Conservation (phyloP, 768 basidiomycete genomes). For the Lactarius tabidus region DNA sequence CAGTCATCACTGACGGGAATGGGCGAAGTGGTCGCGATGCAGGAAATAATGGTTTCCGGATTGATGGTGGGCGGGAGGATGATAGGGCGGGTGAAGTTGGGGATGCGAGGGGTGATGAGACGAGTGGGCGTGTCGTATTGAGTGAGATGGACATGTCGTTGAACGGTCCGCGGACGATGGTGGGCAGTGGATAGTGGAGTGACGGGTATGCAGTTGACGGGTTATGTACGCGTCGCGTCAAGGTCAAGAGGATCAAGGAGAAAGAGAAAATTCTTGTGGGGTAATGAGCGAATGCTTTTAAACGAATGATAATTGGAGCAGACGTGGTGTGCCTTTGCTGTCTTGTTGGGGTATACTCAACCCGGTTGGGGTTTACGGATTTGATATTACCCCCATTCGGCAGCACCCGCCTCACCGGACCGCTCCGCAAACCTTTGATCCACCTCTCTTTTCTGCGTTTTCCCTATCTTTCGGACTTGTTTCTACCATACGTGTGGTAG, state of each 20-base stretch:
- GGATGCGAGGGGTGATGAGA: constrained; percentile 26
- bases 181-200: constrained; percentile 27
- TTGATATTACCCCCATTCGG: not conserved
- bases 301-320: constrained; percentile 4
- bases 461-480: not conserved
- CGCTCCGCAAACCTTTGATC: not conserved
- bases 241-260: not conserved
- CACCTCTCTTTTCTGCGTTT: not conserved
- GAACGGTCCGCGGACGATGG: constrained; percentile 38
- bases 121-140: constrained; percentile 31
- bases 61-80: constrained; percentile 34
- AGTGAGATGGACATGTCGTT: constrained; percentile 48
- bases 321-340: not conserved
- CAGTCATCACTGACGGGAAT: constrained; percentile 59
- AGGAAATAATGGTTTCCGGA: constrained; percentile 46
- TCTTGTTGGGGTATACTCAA: constrained; percentile 15
- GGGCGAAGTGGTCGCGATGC: constrained; percentile 74
- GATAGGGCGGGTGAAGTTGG: constrained; percentile 4
- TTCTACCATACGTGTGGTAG: constrained; percentile 1
- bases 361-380: not conserved
- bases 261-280: not conserved
- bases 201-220: not conserved
- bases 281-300: constrained; percentile 13
- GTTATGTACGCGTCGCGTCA: not conserved
- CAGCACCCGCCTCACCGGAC: not conserved